Base-by-base conservation (phyloP, 2,329 filamentous ascomycete species). In the Ophiostoma tasmaniense region DNA sequence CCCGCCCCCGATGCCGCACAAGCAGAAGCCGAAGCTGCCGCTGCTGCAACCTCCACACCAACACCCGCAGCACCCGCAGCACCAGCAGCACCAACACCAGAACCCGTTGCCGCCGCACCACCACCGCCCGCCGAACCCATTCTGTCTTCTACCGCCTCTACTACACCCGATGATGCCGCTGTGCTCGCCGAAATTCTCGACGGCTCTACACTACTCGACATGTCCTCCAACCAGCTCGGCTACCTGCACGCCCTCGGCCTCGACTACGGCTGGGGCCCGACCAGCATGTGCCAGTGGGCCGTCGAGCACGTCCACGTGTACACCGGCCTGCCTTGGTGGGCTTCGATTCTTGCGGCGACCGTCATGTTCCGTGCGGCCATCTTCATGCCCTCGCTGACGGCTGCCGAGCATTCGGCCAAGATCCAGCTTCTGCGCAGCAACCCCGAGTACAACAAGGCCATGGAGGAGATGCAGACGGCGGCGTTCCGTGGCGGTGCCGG, bases 301-400 rank as follows among this genome's bases (percentile, higher is more conserved):
- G 80, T 98, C 13, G 95, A 99, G 81, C 88, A 94, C 76, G 76
- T 96, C 55, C 92, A 99, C 79, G 82, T 97, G 71, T 89, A 84
- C 74, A 80, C 78, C 1, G 92, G 90, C 45, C 79, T 92, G 68
- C 91, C 92, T 14, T 98, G 95, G 95, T 93, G 91, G 83, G 88
- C 81, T 1, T 87, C 90, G 70, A 90, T 97, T 74, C 78, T 89
- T 62, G 78, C 83, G 4, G 85, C 89, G 0, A 88, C 90, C 42
- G 42, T 93, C 1, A 70, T 87, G 7, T 80, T 93, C 71, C 91
- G 94, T 71, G 70, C 83, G 10, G 75, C 81, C 65, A 82, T 95
- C 73, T 82, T 94, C 74, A 87, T 89, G 71, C 85, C 91, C 17
- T 87, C 87, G 73, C 76, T 91, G 30, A 76, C 79, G 45, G 84